These are phyloP conservation scores for Colletotrichum cordylinicola DNA, from an alignment of 2,329 filamentous ascomycete genomes.

Conservation along the genomic window DNA sequence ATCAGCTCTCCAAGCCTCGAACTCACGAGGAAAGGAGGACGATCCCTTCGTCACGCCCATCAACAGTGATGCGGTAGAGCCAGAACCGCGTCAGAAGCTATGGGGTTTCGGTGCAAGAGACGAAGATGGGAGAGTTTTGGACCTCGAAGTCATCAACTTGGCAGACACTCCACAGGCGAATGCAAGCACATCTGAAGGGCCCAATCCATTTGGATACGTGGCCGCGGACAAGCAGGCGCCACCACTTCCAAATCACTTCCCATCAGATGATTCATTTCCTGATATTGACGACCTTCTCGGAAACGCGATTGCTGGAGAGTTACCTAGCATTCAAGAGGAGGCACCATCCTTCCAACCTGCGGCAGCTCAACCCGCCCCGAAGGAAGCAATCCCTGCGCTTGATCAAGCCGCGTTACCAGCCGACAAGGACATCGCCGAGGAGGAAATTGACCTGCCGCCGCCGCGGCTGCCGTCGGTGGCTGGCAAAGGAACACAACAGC, in stretches of 20 bases:
- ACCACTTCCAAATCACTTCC: not conserved
- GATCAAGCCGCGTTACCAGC: not conserved
- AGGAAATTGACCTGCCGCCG: not conserved
- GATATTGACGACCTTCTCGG: slow-evolving; percentile 14
- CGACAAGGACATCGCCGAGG: not conserved
- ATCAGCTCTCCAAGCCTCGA: slow-evolving; percentile 65
- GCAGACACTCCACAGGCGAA: slow-evolving; percentile 44
- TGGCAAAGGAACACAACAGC: not conserved
- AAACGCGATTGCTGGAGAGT: not conserved
- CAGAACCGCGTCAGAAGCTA: slow-evolving; percentile 48
- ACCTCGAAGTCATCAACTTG: slow-evolving; percentile 67
- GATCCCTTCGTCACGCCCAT: slow-evolving; percentile 44
- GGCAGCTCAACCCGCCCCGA: not conserved
- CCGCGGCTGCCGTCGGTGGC: not conserved
- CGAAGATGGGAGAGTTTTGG: slow-evolving; percentile 66
- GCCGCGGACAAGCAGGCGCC: not conserved
- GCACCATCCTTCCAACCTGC: not conserved
- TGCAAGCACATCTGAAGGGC: slow-evolving; percentile 25
- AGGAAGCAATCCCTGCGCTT: not conserved
- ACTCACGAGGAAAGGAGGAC: slow-evolving; percentile 37
- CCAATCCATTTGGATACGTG: slow-evolving; percentile 46
- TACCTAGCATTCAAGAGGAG: not conserved
- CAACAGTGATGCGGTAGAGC: slow-evolving; percentile 44
- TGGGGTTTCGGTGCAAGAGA: slow-evolving; percentile 78
- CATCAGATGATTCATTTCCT: slow-evolving; percentile 10